Percentiles rank a stretch among this genome's conserved stretches.
Evolutionary conservation across 306 rosid species (phyloP).

Genomic region (Dryas octopetala): DNA sequence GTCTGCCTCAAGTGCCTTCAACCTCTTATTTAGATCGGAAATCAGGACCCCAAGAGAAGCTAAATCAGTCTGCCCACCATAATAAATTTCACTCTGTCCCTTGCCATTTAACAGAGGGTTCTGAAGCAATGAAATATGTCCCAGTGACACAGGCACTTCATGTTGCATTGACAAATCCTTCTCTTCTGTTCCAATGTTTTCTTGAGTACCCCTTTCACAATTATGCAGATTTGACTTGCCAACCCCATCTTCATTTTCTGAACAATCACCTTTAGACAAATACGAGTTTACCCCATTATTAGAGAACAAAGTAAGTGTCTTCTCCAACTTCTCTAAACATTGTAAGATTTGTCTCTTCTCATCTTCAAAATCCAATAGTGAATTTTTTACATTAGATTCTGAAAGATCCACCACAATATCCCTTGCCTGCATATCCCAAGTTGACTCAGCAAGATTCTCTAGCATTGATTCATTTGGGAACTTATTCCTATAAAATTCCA

Average conservation of each 20-base stretch:
- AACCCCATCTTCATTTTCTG: constrained; percentile 28
- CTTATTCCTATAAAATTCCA: constrained; percentile 53
- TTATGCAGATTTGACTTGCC: constrained; percentile 9
- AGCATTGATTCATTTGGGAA: constrained; percentile 46
- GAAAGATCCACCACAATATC: constrained; percentile 69
- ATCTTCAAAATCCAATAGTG: constrained; percentile 48
- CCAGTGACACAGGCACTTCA: constrained; percentile 34
- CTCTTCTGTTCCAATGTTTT: constrained; percentile 27
- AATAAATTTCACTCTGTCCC: constrained; percentile 33
- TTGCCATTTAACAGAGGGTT: constrained; percentile 29
- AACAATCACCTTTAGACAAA: constrained; percentile 29
- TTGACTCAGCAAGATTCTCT: constrained; percentile 38
- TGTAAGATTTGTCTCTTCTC: constrained; percentile 56
- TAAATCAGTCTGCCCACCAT: constrained; percentile 31
- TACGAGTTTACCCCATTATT: constrained; percentile 20
- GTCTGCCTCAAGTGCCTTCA: constrained; percentile 69
- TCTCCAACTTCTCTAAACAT: constrained; percentile 68
- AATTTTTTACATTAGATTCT: constrained; percentile 35
- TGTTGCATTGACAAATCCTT: constrained; percentile 27
- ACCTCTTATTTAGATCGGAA: constrained; percentile 49
- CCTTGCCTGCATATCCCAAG: constrained; percentile 58
- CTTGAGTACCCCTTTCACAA: constrained; percentile 25
- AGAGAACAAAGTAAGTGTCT: constrained; percentile 50
- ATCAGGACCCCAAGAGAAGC: constrained; percentile 37
- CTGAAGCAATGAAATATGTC: constrained; percentile 24